These are phyloP conservation scores for Arxiozyma slooffiae DNA, from an alignment of 1,139 yeast species.

Conservation along the genomic window DNA sequence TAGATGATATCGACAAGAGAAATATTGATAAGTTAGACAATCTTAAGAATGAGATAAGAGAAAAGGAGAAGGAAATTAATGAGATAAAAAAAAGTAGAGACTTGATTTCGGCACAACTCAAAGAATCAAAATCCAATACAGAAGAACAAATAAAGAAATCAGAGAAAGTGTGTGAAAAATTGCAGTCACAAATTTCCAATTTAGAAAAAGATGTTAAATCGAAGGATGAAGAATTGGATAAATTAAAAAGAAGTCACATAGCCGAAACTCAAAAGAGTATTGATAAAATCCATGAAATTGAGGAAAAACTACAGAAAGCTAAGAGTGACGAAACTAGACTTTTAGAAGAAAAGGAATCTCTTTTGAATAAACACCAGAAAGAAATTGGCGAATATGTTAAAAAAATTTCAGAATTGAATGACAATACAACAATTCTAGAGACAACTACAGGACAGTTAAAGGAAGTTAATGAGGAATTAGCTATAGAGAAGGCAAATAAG, in stretches of 20 bases:
- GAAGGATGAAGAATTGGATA: not conserved
- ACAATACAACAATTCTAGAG: not conserved
- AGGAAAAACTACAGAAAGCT: not conserved
- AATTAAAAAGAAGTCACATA: not conserved
- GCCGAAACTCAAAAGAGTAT: not conserved
- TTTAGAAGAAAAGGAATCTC: not conserved
- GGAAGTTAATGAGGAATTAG: conserved; percentile 1
- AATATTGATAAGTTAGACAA: not conserved
- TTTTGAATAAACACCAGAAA: not conserved
- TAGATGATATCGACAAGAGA: not conserved
- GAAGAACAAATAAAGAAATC: not conserved
- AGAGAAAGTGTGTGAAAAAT: not conserved
- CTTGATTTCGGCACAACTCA: not conserved
- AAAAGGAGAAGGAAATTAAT: not conserved
- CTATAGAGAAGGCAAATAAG: not conserved
- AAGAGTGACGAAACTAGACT: not conserved
- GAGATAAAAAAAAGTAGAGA: not conserved
- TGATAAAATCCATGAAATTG: not conserved
- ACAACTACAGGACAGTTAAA: conserved; percentile 5
- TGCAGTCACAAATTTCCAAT: not conserved
- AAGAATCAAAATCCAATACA: not conserved
- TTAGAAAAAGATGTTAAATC: not conserved
- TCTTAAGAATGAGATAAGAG: not conserved
- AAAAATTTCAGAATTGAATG: not conserved
- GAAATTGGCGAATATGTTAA: not conserved